Base-by-base conservation (phyloP, 768 basidiomycete genomes). In the Artomyces pyxidatus region DNA sequence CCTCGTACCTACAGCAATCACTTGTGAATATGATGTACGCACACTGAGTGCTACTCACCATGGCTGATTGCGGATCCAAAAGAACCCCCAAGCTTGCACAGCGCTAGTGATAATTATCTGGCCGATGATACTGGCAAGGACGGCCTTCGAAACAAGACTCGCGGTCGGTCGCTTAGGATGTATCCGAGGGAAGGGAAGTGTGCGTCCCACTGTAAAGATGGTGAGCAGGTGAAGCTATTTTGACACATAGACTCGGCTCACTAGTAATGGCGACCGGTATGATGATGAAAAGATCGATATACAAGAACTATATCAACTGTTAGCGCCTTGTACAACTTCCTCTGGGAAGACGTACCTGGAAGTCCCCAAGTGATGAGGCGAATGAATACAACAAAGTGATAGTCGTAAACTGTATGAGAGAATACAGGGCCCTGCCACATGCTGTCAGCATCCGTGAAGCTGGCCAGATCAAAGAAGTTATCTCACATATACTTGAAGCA, bases 401-500 rank as follows among this genome's bases (percentile, higher is more conserved):
- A 3, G 93, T 91, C n/a, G 94, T 97, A 63, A 99, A 99, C 64
- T 99, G 96, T 45, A 99, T 99, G 57, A 99, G 75, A 11, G 96
- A 99, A 67, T 98, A 99, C 38, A 99, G 67, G 0, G 96, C 96
- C 95, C 94, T 98, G 58, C 30, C 37, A 29, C 16, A 22, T n/a
- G n/a, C n/a, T n/a, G n/a, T n/a, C n/a, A n/a, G n/a, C n/a, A n/a
- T n/a, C n/a, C n/a, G n/a, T n/a, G n/a, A n/a, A n/a, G n/a, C n/a
- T n/a, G n/a, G n/a, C n/a, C 37, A 19, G 40, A 29, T 35, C 12
- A 39, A 19, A 27, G 14, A 23, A 73, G n/a, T n/a, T n/a, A n/a
- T n/a, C 89, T 66, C 58, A 94, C 95, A 99, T 99, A 61, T 97
- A 99, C 68, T 99, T 99, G 81, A 99, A 99, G 69, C 95, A 98